Conservation (phyloP, 1,284 basidiomycete genomes). For the Termitomyces sp. region DNA sequence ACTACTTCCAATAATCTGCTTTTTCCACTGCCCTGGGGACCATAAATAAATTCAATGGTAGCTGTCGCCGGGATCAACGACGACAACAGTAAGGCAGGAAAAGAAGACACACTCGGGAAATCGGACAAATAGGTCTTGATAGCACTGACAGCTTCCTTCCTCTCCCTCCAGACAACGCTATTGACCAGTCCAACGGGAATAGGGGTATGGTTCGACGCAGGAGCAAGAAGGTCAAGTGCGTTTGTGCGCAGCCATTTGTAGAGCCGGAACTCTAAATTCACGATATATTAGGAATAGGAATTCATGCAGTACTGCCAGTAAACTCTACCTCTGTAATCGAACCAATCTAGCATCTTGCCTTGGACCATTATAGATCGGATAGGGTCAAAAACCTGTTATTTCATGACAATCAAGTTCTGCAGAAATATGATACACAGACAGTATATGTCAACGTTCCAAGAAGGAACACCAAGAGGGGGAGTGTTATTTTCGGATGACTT, state of each 20-base stretch:
- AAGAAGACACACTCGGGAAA: conserved; percentile 51
- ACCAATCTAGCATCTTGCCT: conserved; percentile 79
- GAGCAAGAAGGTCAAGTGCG: conserved; percentile 45
- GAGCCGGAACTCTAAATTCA: conserved; percentile 45
- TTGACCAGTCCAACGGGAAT: conserved; percentile 12
- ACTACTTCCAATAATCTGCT: conserved; percentile 62
- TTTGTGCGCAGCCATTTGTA: conserved; percentile 67
- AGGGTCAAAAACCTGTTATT: conserved; percentile 80
- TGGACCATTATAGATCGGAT: conserved; percentile 83
- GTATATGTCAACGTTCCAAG: conserved; percentile 87
- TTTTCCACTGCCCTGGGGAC: conserved; percentile 92
- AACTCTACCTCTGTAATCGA: conserved; percentile 60
- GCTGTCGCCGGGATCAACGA: conserved; percentile 27
- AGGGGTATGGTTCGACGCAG: conserved; percentile 15
- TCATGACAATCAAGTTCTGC: not conserved
- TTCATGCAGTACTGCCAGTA: not conserved
- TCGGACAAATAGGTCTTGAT: conserved; percentile 72
- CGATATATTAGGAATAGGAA: not conserved
- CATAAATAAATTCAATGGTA: conserved; percentile 80
- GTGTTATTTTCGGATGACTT: conserved; percentile 79
- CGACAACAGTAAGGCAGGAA: not conserved
- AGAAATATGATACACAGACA: conserved; percentile 38
- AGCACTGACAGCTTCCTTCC: conserved; percentile 68
- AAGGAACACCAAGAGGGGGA: conserved; percentile 85
- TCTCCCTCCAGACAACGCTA: conserved; percentile 73